Evolutionary conservation across 2,329 filamentous ascomycete genomes (phyloP).

Genomic region (Clarireedia monteithiana): DNA sequence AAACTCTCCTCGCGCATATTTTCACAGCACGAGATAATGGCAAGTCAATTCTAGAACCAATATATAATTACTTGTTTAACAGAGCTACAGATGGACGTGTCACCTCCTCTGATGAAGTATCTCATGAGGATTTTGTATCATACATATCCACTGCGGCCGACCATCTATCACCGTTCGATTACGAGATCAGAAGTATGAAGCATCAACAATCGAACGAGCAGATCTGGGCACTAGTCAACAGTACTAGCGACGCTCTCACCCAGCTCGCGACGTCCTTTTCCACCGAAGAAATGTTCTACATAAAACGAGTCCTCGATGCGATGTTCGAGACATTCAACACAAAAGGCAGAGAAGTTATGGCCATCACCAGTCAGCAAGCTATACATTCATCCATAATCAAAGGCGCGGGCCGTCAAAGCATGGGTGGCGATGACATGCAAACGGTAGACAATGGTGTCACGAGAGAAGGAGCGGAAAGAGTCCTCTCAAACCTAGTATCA

Average conservation of each 20-base stretch:
- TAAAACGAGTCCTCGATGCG: conserved; percentile 78
- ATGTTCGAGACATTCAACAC: conserved; percentile 92
- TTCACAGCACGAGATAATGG: conserved; percentile 40
- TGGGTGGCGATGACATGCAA: conserved; percentile 24
- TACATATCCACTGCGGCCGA: conserved; percentile 65
- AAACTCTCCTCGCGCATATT: conserved; percentile 69
- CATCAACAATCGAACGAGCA: conserved; percentile 61
- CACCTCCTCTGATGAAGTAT: conserved; percentile 54
- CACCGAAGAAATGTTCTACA: conserved; percentile 79
- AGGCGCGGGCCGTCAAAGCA: conserved; percentile 31
- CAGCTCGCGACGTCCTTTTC: conserved; percentile 78
- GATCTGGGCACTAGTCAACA: conserved; percentile 84
- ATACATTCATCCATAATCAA: conserved; percentile 59
- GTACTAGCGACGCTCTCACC: conserved; percentile 73
- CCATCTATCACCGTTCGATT: conserved; percentile 71
- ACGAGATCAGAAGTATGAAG: conserved; percentile 70
- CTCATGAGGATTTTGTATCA: conserved; percentile 55
- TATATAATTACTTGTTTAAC: background rate
- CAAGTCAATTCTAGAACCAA: conserved; percentile 1
- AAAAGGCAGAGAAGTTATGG: conserved; percentile 71
- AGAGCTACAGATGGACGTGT: conserved; percentile 33
- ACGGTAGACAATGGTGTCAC: conserved; percentile 53
- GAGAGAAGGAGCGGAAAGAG: conserved; percentile 66
- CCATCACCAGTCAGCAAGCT: conserved; percentile 71
- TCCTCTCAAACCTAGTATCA: conserved; percentile 61